Evolutionary conservation across 805 yeast genomes (phyloP), one percentile per base, ranked within the genome.

Genomic region (Pichia rugopelliculosa): DNA sequence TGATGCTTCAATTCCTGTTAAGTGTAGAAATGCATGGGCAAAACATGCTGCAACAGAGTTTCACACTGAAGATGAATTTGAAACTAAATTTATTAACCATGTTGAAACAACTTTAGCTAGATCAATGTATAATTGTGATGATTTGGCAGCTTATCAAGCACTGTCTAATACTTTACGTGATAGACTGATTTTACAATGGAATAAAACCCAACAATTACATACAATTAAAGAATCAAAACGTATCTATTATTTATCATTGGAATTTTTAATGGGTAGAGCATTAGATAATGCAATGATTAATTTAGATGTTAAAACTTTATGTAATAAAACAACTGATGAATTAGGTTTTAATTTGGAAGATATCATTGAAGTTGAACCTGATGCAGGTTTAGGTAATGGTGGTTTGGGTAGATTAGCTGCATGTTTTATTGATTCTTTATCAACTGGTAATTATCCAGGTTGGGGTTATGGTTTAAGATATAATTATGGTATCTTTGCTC

Each of bases 401-500:
- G 97, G 97, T 54, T 72, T 89, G 48, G 97, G 97, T 53, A 79
- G 97, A 63, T 73, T 89, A 61, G 96, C 96, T 21, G 96, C 96
- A 20, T 90, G 96, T 68, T 89, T 88, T 62, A 79, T 89, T 42
- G 96, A 90, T 68, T 87, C 96, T 1, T 70, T 89, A 63, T 79
- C 93, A 33, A 81, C 95, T 5, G 84, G 86, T 55, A 82, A 86
- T 65, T 87, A 86, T 65, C 88, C 95, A 17, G 96, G 95, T 44
- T 89, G 97, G 97, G 97, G 97, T 53, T 89, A 89, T 65, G 96
- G 97, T 51, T 71, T 89, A 56, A 83, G 95, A 63, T 89, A 89
- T 70, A 88, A 88, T 67, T 89, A 90, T 62, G 97, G 97, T 65
- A 89, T 89, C 57, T 89, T 89, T 68, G 79, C 88, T 56, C 97